Conservation (phyloP, 2,329 filamentous ascomycete genomes). For the Stylonectria norvegica region DNA sequence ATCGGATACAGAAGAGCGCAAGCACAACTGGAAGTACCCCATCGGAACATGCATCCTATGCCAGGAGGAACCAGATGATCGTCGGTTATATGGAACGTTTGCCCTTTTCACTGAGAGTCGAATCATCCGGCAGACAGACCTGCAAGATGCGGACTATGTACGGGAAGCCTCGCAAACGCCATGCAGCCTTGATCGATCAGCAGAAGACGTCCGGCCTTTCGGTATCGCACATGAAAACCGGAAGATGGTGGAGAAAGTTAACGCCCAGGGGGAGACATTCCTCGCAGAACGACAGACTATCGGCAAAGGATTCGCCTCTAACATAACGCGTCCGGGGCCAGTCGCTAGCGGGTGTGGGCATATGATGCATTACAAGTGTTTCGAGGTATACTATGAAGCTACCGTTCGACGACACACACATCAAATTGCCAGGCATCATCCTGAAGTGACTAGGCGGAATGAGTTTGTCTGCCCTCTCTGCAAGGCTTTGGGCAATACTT, state of each 20-base stretch:
- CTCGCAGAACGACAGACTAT: constrained; percentile 75
- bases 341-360: constrained; percentile 92
- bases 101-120: constrained; percentile 82
- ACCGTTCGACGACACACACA: constrained; percentile 80
- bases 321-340: constrained; percentile 65
- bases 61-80: constrained; percentile 92
- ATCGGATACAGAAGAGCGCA: constrained; percentile 63
- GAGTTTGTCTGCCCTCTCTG: constrained; percentile 97
- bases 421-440: constrained; percentile 92
- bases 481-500: constrained; percentile 93
- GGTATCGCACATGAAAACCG: constrained; percentile 87
- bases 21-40: constrained; percentile 77
- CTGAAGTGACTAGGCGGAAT: constrained; percentile 71
- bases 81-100: constrained; percentile 87
- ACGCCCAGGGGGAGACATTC: constrained; percentile 67
- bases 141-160: constrained; percentile 78
- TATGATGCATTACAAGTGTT: constrained; percentile 97
- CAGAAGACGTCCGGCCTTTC: constrained; percentile 80
- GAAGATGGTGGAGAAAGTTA: constrained; percentile 70
- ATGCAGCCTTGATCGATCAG: constrained; percentile 76
- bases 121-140: constrained; percentile 81
- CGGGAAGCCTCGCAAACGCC: constrained; percentile 78
- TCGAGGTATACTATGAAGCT: constrained; percentile 84
- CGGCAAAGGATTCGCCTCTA: constrained; percentile 80
- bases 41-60: constrained; percentile 92